Conservation (phyloP, 139 green algal genomes). For the Chlorella sp. region DNA sequence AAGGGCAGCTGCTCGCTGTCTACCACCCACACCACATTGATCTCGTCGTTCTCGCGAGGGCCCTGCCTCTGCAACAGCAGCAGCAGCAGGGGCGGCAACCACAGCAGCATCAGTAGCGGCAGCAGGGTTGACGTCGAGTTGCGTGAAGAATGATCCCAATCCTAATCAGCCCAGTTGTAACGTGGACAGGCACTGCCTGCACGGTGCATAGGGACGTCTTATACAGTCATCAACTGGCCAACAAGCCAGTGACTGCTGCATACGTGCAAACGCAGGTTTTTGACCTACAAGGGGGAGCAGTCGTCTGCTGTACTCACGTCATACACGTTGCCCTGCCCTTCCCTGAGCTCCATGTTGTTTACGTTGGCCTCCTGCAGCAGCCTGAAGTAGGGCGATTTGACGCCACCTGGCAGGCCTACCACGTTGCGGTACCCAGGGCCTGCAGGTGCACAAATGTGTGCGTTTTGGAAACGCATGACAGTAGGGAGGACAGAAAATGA, state of each 20-base stretch:
- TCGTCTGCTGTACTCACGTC: too few relatives aligned
- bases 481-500: too few relatives aligned
- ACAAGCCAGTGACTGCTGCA: background rate
- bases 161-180: background rate
- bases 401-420: too few relatives aligned
- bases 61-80: background rate
- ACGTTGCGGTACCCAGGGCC: too few relatives aligned
- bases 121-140: background rate
- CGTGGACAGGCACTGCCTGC: background rate
- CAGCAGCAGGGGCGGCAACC: background rate
- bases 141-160: background rate
- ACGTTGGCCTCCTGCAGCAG: constrained; percentile 64
- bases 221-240: too few relatives aligned
- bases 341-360: constrained; percentile 68
- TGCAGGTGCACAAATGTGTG: too few relatives aligned
- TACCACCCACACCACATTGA: constrained; percentile 65
- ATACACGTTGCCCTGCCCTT: constrained; percentile 44
- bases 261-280: background rate
- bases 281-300: too few relatives aligned
- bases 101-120: background rate
- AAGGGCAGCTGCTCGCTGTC: constrained; percentile 69
- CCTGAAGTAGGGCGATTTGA: too few relatives aligned
- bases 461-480: too few relatives aligned
- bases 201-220: too few relatives aligned
- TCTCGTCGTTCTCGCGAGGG: constrained; percentile 24